Base-by-base conservation (phyloP, 176 grass and related monocot species). In the Rhynchospora pubera region DNA sequence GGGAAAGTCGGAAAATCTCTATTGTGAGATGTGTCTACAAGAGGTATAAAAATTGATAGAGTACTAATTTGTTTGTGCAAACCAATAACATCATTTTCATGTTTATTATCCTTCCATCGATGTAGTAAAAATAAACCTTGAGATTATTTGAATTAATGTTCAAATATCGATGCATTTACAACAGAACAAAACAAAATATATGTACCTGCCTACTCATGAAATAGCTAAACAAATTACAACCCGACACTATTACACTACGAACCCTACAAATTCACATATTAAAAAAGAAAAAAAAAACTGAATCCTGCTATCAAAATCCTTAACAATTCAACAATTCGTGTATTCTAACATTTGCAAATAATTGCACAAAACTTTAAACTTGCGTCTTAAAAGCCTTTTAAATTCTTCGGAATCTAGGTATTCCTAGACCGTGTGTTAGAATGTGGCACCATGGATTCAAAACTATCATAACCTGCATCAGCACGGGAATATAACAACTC, bases 401-500 rank as follows among this genome's bases (percentile, higher is more conserved):
- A 28, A 24, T 56, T 30, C 24, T 56, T 53, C 51, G 24, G 30
- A 55, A 56, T 22, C 72, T 76, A 76, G 23, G 72, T 56, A 56
- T 76, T 51, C 23, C 7, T 76, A 12, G 50, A 69, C 5, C 65
- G 15, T 23, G 50, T 76, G 72, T 9, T 0, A 56, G 72, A 76
- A 76, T 76, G 72, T 5, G 72, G 72, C 24, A 76, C 72, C 72
- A 76, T 76, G 47, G 72, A 76, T 62, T 93, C 91, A 8, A 91
- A 89, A 47, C 87, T 93, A 48, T 93, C 91, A 44, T 89, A 84
- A 16, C 87, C 87, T 73, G 79, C 83, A 48, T 84, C 81, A 44
- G 57, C 84, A 50, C 78, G 80, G 30, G 87, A 77, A 51, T 83
- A 85, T 73, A 99, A 76, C 70, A 99, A 85, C 45, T 99, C 92